phyloP scores from a whole-genome alignment of 805 yeast genomes.

The Schwanniomyces vanrijiae region DNA sequence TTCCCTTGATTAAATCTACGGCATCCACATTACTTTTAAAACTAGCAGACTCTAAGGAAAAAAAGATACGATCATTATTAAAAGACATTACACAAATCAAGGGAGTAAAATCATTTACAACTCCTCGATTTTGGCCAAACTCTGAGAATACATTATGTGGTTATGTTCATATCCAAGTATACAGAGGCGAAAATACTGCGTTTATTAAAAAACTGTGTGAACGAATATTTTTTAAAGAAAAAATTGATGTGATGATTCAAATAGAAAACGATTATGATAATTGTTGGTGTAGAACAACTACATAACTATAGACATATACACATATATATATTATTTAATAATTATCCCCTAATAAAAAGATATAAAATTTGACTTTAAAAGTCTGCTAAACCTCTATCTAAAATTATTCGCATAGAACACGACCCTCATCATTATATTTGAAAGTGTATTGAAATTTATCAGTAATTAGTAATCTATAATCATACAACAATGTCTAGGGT shows the following conservation, averaged over 20 bases:
- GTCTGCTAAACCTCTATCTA: too few species aligned
- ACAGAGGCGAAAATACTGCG: slow-evolving; percentile 62
- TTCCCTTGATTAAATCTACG: slow-evolving; percentile 82
- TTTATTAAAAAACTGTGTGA: slow-evolving; percentile 62
- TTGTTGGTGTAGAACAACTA: slow-evolving; percentile 62
- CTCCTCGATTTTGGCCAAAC: slow-evolving; percentile 90
- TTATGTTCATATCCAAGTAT: slow-evolving; percentile 76
- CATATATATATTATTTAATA: neutral
- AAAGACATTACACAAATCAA: slow-evolving; percentile 67
- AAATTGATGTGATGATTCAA: slow-evolving; percentile 62
- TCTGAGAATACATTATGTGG: slow-evolving; percentile 46
- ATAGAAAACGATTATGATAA: slow-evolving; percentile 62
- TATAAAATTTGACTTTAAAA: too few species aligned
- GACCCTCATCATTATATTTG: neutral
- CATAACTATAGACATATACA: slow-evolving; percentile 1
- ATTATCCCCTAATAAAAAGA: too few species aligned
- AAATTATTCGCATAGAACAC: neutral
- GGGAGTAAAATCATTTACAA: slow-evolving; percentile 82
- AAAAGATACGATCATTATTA: slow-evolving; percentile 59
- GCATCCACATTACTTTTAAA: slow-evolving; percentile 70
- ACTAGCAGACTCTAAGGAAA: slow-evolving; percentile 59
- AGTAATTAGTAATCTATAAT: neutral
- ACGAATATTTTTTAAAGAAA: slow-evolving; percentile 47
- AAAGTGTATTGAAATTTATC: neutral
- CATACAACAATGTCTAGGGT: slow-evolving; percentile 80